Base-by-base conservation (phyloP, 2,329 filamentous ascomycete species). In the Ceratocystis cubensis region DNA sequence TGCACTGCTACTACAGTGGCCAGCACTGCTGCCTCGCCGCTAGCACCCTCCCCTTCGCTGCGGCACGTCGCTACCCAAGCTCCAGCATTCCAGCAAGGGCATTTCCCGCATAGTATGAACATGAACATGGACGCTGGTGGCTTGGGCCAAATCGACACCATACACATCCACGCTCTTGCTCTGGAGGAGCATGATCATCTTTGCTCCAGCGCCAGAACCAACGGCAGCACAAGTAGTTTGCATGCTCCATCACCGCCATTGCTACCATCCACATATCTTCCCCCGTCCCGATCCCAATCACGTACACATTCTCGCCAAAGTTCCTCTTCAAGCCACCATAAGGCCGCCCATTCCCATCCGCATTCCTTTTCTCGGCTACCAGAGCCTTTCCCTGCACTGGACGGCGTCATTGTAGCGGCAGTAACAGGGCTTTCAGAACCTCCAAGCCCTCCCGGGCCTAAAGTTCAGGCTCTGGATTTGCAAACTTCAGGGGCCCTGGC, bases 281-380 rank as follows among this genome's bases (percentile, higher is more conserved):
- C 20, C 8, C 37, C 5, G 61, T 44, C 56, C 37, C 56, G 37
- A 8, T 33, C 45, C n/a, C 61, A 46, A 50, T 66, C 65, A 53
- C 53, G 66, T 8, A 33, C 62, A 20, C 62, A 67, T 67, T 67
- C 66, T 63, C 66, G 66, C 28, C 63, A 63, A 37, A 65, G 65
- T 67, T 67, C 66, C 25, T 61, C 44, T 15, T 50, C 62, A 45
- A 62, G 20, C 56, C 30, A 22, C 30, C 63, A 44, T 46, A 44
- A 45, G 37, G 30, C 10, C 37, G 37, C 56, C 33, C 66, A 59
- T 61, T 67, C 63, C 10, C 56, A 46, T 22, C 44, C 63, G 28
- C 62, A 67, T 62, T 67, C 66, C 56, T 56, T 65, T 30, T 61
- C 66, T 56, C 61, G 61, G 10, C 37, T 41, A 33, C 61, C 37